These are phyloP conservation scores for Fusarium tricinctum DNA, from an alignment of 2,329 filamentous ascomycete genomes.

Conservation along the genomic window DNA sequence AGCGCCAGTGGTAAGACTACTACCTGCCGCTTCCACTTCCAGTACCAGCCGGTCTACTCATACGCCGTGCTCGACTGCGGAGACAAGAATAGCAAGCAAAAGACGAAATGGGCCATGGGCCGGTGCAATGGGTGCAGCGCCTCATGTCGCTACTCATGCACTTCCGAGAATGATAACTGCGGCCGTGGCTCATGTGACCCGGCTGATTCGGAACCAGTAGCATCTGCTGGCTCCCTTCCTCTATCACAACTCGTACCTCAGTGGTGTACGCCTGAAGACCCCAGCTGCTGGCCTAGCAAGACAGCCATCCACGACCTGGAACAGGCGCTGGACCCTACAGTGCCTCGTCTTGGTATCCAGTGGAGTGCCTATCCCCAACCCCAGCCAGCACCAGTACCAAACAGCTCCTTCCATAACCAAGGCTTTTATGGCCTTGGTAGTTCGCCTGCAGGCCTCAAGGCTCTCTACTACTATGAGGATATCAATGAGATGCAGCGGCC, in stretches of 20 bases:
- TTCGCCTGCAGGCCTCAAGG: background rate
- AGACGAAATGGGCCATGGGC: background rate
- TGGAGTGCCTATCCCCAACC: background rate
- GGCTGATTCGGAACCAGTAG: background rate
- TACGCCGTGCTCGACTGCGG: slow-evolving; percentile 2
- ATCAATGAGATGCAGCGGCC: slow-evolving; percentile 2
- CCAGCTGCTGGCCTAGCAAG: slow-evolving; percentile 8
- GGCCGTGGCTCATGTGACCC: slow-evolving; percentile 1
- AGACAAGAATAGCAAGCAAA: background rate
- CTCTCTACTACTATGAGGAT: slow-evolving; percentile 1
- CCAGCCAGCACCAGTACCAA: slow-evolving; percentile 8
- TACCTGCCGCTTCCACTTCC: slow-evolving; percentile 6
- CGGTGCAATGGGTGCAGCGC: slow-evolving; percentile 2
- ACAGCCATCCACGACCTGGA: background rate
- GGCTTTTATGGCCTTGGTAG: background rate
- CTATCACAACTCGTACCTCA: rapidly evolving
- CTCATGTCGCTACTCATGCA: slow-evolving; percentile 10
- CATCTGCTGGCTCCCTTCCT: background rate
- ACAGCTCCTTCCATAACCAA: background rate
- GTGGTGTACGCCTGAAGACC: slow-evolving; percentile 10
- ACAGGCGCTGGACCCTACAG: background rate
- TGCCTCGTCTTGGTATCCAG: background rate
- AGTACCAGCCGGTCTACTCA: slow-evolving; percentile 4
- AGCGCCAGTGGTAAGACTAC: background rate
- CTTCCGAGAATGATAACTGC: background rate